A percentile compares a stretch with the other conserved stretches of the same genome.
Evolutionary conservation across 2,329 filamentous ascomycete species (phyloP).

Genomic region (Cercospora beticola): DNA sequence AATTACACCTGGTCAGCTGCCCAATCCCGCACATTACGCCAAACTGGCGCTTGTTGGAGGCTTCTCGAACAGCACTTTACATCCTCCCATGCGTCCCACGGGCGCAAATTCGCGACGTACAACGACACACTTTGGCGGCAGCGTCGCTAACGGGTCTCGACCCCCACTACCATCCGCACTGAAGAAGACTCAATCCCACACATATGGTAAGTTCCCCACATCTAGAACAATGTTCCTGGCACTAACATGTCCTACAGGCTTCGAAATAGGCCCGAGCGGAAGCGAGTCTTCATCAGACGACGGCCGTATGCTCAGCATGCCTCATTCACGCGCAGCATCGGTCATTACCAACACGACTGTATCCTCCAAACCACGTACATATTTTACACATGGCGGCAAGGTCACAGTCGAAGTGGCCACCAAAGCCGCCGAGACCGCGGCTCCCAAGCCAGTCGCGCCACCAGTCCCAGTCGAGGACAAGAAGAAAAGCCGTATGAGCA

Average conservation of each 20-base stretch:
- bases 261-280: conserved; percentile 28
- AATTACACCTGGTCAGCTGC: conserved; percentile 2
- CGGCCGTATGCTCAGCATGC: conserved; percentile 16
- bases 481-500: conserved; percentile 34
- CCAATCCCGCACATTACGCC: conserved; percentile 5
- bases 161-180: conserved; percentile 16
- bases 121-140: conserved; percentile 17
- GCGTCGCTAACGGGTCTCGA: conserved; percentile 5
- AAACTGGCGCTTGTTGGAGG: conserved; percentile 15
- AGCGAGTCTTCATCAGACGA: conserved; percentile 28
- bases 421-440: conserved; percentile 7
- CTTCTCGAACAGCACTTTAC: conserved; percentile 12
- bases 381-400: conserved; percentile 34
- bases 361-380: conserved; percentile 27
- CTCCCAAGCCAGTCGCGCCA: conserved; percentile 2
- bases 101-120: conserved; percentile 14
- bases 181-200: conserved; percentile 29
- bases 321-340: conserved; percentile 17
- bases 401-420: conserved; percentile 24
- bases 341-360: conserved; percentile 16
- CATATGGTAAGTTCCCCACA: conserved; percentile 27
- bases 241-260: not conserved
- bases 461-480: conserved; percentile 11
- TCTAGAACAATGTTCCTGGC: not conserved
- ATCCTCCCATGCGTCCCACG: conserved; percentile 6